Base-by-base conservation (phyloP, 2,329 filamentous ascomycete species). In the Ambrosiella cleistominuta region DNA sequence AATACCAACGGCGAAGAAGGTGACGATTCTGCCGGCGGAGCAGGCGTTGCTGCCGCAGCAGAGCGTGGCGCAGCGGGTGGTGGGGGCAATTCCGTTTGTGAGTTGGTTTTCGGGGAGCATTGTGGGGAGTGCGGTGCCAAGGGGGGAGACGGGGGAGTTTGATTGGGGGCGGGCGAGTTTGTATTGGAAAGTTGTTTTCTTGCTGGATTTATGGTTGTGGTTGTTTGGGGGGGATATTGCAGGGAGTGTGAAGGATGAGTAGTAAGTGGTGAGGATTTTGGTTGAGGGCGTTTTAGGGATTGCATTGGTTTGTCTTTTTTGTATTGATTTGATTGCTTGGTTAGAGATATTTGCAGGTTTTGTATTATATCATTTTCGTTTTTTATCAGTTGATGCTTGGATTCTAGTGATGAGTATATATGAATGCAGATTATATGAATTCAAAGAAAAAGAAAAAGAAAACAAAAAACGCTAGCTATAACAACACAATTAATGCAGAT, bases 121-220 rank as follows among this genome's bases (percentile, higher is more conserved):
- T 68, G 89, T 91, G 65, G 86, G 86, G 5, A 82, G 81, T 66
- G 78, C 85, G 66, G 81, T 91, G 44, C 87, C 87, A 7, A 76
- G 84, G 47, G 83, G 77, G 57, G 85, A 88, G 57, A 74, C 77
- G 49, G 87, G 86, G 59, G 81, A 81, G 47, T 90, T 95, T 64
- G 90, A 96, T 68, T 86, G 82, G 74, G 79, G 79, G 47, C 72
- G 72, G 51, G 81, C 81, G 9, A 83, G 80, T 61, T 68, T 84
- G 61, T 85, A 84, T 70, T 85, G 81, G 81, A 80, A 79, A 68
- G 65, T 83, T 49, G 79, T 84, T 63, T 84, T 77, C 71, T 81
- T 74, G 71, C 70, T 84, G 27, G 81, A 83, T 64, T 70, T 72
- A 15, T 75, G 73, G 57, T 80, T 82, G 64, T 70, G 74, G 3